phyloP scores from a whole-genome alignment of 345 rosid genomes.

The Moringa oleifera region DNA sequence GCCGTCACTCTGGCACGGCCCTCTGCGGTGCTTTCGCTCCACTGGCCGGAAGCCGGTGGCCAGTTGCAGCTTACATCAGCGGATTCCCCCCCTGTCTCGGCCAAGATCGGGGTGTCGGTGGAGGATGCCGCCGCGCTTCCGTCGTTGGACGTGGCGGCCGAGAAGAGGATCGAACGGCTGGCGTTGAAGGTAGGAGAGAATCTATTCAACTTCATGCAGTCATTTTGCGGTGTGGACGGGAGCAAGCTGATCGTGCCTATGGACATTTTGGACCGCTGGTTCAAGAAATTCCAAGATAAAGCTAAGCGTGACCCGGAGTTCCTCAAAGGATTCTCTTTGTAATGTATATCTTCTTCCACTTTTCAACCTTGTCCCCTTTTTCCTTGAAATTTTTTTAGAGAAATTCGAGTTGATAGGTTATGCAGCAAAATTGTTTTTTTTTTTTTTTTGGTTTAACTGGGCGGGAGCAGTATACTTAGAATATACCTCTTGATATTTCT shows the following conservation, averaged over 20 bases:
- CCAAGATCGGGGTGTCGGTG: constrained; percentile 88
- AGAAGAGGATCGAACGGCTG: constrained; percentile 66
- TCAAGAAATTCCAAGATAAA: constrained; percentile 88
- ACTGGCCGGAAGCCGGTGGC: constrained; percentile 85
- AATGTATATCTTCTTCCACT: constrained; percentile 12
- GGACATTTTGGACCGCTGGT: constrained; percentile 97
- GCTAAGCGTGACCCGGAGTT: constrained; percentile 88
- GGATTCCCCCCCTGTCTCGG: constrained; percentile 50
- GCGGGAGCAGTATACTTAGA: too few species aligned
- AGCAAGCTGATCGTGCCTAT: constrained; percentile 80
- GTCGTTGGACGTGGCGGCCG: constrained; percentile 72
- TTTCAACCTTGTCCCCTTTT: background rate
- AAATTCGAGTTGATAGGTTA: background rate
- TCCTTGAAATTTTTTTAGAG: too few species aligned
- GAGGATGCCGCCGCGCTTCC: constrained; percentile 60
- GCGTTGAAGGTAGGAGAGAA: constrained; percentile 98
- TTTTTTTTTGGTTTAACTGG: too few species aligned
- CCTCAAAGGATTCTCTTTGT: constrained; percentile 71
- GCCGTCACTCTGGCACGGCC: constrained; percentile 78
- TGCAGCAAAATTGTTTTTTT: too few species aligned
- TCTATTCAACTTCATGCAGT: constrained; percentile 92
- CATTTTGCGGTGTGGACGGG: constrained; percentile 90
- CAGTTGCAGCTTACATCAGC: constrained; percentile 63
- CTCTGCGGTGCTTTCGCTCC: constrained; percentile 75
- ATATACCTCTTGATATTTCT: too few species aligned